Evolutionary conservation across 208 protist genomes (phyloP).

Genomic region (Porcisia hertigi): DNA sequence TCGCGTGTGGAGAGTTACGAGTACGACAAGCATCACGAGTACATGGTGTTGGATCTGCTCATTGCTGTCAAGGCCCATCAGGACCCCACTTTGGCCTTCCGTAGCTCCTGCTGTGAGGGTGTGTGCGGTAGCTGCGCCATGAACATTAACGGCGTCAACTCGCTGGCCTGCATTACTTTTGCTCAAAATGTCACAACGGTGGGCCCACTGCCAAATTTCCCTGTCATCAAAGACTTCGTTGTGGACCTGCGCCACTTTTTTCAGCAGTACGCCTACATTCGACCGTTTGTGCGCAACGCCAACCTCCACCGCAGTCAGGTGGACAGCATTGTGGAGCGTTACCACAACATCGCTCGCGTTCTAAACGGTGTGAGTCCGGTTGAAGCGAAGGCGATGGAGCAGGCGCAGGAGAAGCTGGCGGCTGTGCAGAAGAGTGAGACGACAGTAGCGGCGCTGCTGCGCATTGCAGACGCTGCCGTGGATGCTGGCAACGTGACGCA

Average conservation of each 20-base stretch:
- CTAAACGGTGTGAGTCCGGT: slow-evolving; percentile 66
- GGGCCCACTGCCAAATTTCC: slow-evolving; percentile 89
- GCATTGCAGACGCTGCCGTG: slow-evolving; percentile 60
- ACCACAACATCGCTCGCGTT: slow-evolving; percentile 64
- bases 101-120: slow-evolving; percentile 91
- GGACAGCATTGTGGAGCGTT: slow-evolving; percentile 77
- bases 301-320: slow-evolving; percentile 84
- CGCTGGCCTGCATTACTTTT: slow-evolving; percentile 90
- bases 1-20: slow-evolving; percentile 89
- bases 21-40: slow-evolving; percentile 91
- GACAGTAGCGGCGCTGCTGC: slow-evolving; percentile 43
- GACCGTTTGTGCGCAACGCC: slow-evolving; percentile 87
- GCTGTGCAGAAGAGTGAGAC: slow-evolving; percentile 22
- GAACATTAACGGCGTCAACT: slow-evolving; percentile 95
- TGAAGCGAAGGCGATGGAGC: slow-evolving; percentile 30
- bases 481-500: slow-evolving; percentile 72
- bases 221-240: slow-evolving; percentile 92
- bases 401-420: slow-evolving; percentile 10
- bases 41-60: slow-evolving; percentile 92
- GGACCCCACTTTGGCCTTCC: slow-evolving; percentile 90
- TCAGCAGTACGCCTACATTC: slow-evolving; percentile 90
- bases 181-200: slow-evolving; percentile 84
- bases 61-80: slow-evolving; percentile 92
- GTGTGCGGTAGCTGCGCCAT: slow-evolving; percentile 95
- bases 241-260: slow-evolving; percentile 92